Percentiles rank a stretch among this genome's conserved stretches.
Conservation (phyloP, 2,329 filamentous ascomycete species). For the Samsoniella hepiali region DNA sequence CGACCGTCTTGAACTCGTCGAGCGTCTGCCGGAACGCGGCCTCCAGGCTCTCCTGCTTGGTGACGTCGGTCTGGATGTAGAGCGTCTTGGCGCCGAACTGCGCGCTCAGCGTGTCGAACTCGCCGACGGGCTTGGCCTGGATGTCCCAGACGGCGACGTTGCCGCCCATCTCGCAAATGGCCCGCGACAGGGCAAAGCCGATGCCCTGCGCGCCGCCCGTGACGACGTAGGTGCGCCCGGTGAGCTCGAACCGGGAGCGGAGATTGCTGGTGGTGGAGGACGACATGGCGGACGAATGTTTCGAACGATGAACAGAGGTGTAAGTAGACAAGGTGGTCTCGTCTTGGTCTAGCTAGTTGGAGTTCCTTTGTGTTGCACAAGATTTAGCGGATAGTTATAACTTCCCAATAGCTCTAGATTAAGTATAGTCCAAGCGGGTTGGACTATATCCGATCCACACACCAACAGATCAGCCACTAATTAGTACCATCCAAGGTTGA, state of each 20-base stretch:
- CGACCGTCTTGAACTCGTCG: constrained; percentile 27
- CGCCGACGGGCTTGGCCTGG: constrained; percentile 29
- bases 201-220: constrained; percentile 41
- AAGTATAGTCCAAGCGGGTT: too few species aligned
- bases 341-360: too few species aligned
- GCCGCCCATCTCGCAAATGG: constrained; percentile 40
- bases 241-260: constrained; percentile 33
- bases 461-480: neutral
- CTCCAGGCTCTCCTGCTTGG: constrained; percentile 29
- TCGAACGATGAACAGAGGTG: too few species aligned
- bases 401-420: too few species aligned
- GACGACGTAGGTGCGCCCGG: constrained; percentile 35
- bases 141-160: constrained; percentile 38
- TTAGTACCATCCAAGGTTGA: neutral
- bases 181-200: constrained; percentile 36
- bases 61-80: constrained; percentile 34
- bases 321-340: too few species aligned
- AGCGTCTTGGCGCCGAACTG: constrained; percentile 27
- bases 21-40: constrained; percentile 26
- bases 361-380: too few species aligned
- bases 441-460: neutral
- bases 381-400: too few species aligned
- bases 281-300: neutral
- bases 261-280: constrained; percentile 25
- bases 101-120: constrained; percentile 26